A percentile compares a stretch with the other conserved stretches of the same genome.
phyloP scores from a whole-genome alignment of 352 stramenopile genomes.

The Phytophthora lateralis region DNA sequence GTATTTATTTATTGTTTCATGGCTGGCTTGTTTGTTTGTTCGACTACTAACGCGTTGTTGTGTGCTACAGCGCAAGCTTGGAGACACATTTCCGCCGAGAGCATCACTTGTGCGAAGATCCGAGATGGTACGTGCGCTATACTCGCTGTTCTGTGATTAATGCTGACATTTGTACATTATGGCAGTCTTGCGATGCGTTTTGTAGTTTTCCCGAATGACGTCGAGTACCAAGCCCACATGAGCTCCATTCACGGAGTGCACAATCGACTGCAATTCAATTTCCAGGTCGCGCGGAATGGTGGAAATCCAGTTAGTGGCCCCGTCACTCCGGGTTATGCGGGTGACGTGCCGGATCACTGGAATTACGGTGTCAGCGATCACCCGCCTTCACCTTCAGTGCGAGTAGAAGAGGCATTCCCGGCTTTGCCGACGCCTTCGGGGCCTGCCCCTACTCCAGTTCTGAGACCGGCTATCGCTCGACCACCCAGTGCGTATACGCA shows the following conservation, averaged over 20 bases:
- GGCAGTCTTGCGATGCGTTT: constrained; percentile 83
- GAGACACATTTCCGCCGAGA: constrained; percentile 84
- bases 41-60: constrained; percentile 12
- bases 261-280: constrained; percentile 78
- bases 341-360: constrained; percentile 64
- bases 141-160: not conserved
- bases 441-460: constrained; percentile 42
- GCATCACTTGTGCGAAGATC: constrained; percentile 88
- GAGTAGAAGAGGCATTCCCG: constrained; percentile 68
- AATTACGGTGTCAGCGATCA: constrained; percentile 51
- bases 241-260: constrained; percentile 72
- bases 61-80: constrained; percentile 65
- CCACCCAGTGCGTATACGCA: constrained; percentile 22
- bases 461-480: constrained; percentile 52
- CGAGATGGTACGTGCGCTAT: constrained; percentile 55
- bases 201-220: constrained; percentile 85
- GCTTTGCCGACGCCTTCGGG: constrained; percentile 53
- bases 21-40: not conserved
- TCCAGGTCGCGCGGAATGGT: constrained; percentile 65
- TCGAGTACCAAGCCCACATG: constrained; percentile 90
- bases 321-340: constrained; percentile 22
- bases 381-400: constrained; percentile 24
- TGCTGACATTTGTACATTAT: constrained; percentile 10
- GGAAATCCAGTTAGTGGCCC: constrained; percentile 59
- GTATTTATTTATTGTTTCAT: not conserved